Evolutionary conservation across 768 basidiomycete genomes (phyloP).

Genomic region (Dentipellis sp.): DNA sequence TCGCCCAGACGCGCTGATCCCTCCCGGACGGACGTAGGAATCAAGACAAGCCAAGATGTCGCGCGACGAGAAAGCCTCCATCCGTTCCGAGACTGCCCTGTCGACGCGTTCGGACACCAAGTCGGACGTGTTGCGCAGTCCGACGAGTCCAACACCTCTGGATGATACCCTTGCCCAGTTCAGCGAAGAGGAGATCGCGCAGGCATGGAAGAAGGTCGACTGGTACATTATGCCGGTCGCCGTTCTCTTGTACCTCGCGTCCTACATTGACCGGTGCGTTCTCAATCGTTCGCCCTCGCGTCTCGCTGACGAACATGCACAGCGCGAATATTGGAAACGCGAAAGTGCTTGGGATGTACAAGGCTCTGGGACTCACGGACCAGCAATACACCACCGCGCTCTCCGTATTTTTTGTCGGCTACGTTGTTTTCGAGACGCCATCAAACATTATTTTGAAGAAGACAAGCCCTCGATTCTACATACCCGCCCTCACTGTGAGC

Average conservation of each 20-base stretch:
- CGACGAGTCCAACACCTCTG: too few relatives aligned
- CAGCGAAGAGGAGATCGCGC: not conserved
- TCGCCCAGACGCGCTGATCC: too few relatives aligned
- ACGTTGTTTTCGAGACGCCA: conserved; percentile 19
- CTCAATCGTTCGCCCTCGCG: not conserved
- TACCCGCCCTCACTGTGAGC: conserved; percentile 1
- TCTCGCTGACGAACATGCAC: not conserved
- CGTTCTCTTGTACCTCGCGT: conserved; percentile 9
- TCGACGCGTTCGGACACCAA: too few relatives aligned
- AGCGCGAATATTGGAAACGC: conserved; percentile 27
- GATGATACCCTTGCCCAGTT: too few relatives aligned
- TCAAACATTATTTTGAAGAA: conserved; percentile 18
- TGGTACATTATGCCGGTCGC: conserved; percentile 9
- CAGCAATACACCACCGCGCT: conserved; percentile 10
- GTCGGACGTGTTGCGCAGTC: too few relatives aligned
- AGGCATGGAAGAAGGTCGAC: conserved; percentile 13
- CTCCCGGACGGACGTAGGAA: too few relatives aligned
- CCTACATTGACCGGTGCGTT: conserved; percentile 9
- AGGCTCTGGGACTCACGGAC: conserved; percentile 14
- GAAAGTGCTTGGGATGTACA: conserved; percentile 20
- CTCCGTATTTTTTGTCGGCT: conserved; percentile 14
- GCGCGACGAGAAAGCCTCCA: too few relatives aligned
- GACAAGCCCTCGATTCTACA: conserved; percentile 9
- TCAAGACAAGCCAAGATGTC: too few relatives aligned
- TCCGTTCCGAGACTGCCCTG: too few relatives aligned